Evolutionary conservation across 805 yeast species (phyloP).

Genomic region (Saitoella complicata): DNA sequence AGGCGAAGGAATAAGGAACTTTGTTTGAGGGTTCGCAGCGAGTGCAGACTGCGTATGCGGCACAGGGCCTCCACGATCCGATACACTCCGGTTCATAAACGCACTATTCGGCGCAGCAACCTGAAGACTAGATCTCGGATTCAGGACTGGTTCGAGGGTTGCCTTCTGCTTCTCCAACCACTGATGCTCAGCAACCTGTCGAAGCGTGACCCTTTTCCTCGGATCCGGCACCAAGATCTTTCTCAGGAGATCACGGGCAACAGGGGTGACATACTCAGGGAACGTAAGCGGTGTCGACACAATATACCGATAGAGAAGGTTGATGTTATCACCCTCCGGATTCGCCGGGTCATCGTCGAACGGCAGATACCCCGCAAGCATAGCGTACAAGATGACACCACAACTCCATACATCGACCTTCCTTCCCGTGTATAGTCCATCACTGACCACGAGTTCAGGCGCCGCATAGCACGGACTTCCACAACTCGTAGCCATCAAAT

Average conservation of each 20-base stretch:
- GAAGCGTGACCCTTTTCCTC: neutral
- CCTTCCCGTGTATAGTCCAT: constrained; percentile 74
- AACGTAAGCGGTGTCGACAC: constrained; percentile 83
- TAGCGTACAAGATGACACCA: constrained; percentile 88
- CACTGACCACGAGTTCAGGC: constrained; percentile 84
- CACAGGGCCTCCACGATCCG: no score
- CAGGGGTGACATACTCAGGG: constrained; percentile 82
- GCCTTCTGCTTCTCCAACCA: neutral
- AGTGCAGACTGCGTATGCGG: no score
- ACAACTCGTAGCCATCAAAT: constrained; percentile 84
- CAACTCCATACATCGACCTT: constrained; percentile 96
- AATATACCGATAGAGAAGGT: constrained; percentile 77
- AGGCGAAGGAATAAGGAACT: no score
- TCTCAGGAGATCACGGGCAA: constrained; percentile 79
- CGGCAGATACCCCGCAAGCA: constrained; percentile 93
- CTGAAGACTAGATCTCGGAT: no score
- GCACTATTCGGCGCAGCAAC: no score
- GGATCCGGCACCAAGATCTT: constrained; percentile 31
- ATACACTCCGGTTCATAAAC: no score
- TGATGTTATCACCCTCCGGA: constrained; percentile 91
- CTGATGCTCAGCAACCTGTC: neutral
- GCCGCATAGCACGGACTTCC: constrained; percentile 99
- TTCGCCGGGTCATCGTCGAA: constrained; percentile 95
- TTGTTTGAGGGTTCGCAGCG: no score
- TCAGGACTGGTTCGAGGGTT: no score